A percentile compares a stretch with the other conserved stretches of the same genome.
These are phyloP conservation scores for Ceratobasidium sp. DNA, from an alignment of 1,284 basidiomycete species.

Conservation along the genomic window DNA sequence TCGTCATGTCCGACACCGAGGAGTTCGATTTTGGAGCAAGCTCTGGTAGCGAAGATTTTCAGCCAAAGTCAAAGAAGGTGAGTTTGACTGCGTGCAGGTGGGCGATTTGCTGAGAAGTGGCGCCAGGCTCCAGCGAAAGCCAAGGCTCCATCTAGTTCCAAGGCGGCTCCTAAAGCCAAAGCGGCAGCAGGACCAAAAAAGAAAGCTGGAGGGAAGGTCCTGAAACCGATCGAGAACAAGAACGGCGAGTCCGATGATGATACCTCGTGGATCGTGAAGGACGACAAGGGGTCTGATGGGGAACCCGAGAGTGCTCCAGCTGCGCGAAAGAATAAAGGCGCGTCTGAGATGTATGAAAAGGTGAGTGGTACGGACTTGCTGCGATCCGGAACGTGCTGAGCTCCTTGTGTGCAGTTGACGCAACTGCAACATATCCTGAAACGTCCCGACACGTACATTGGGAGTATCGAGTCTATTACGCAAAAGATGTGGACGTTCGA, in stretches of 20 bases:
- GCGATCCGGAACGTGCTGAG: constrained; percentile 39
- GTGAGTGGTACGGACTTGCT: constrained; percentile 55
- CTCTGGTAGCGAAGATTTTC: constrained; percentile 31
- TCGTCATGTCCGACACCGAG: constrained; percentile 36
- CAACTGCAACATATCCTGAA: constrained; percentile 97
- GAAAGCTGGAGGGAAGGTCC: constrained; percentile 50
- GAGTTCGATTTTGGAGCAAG: constrained; percentile 22
- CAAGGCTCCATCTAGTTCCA: constrained; percentile 50
- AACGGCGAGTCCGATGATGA: constrained; percentile 66
- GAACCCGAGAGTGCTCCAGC: constrained; percentile 52
- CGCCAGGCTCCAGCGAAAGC: constrained; percentile 44
- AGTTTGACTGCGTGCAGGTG: not conserved
- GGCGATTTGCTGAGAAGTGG: not conserved
- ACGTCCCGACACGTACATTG: constrained; percentile 98
- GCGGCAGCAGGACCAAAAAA: constrained; percentile 56
- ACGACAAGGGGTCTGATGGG: constrained; percentile 52
- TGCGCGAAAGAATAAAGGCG: constrained; percentile 71
- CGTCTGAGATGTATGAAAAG: constrained; percentile 92
- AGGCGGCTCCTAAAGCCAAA: constrained; percentile 56
- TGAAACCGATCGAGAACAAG: constrained; percentile 67
- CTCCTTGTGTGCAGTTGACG: constrained; percentile 67
- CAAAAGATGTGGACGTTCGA: constrained; percentile 93
- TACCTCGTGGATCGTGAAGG: constrained; percentile 52
- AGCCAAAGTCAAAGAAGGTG: constrained; percentile 35
- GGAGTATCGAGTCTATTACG: constrained; percentile 85